Evolutionary conservation across 2,329 filamentous ascomycete species (phyloP), one percentile per base, ranked within the genome.

Genomic region (Cladosporium sp.): DNA sequence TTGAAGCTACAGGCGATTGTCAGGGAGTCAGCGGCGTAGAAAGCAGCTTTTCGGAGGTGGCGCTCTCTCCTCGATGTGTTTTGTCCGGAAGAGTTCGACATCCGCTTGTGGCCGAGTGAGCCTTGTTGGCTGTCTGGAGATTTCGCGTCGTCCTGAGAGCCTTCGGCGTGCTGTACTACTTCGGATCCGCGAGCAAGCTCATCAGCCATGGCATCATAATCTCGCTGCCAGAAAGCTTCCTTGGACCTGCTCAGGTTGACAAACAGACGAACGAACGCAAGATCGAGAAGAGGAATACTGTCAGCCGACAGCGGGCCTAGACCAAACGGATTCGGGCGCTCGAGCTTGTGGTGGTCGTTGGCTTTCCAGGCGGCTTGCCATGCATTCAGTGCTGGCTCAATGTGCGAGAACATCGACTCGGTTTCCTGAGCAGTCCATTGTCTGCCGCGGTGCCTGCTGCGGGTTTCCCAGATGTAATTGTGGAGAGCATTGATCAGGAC

Each of bases 381-480:
- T 7, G 92, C 91, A 66, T 90, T 86, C 54, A 98, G 74, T 2
- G 92, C 92, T 9, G 92, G 92, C 67, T 96, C 91, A 51, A 97
- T 94, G 62, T 95, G 90, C 1, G 86, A 82, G 66, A 96, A 91
- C 90, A 97, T 95, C 56, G 90, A 89, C 58, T 97, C 91, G 0
- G 89, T 95, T 68, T 97, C 92, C 57, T 92, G 85, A 29, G 85
- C 82, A 2, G 90, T 95, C 92, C 92, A 96, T 42, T 89, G 77
- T 55, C 89, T 85, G 59, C 87, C 90, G 59, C 91, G 85, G 59
- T 96, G 91, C 46, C 90, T 78, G 68, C 95, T 91, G 19, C 92
- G 80, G 0, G 91, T 96, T 69, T 97, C 92, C 93, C 93, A 97
- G 38, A 97, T 96, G 68, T 95, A 96, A 60, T 96, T 96, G 71